A percentile compares a stretch with the other conserved stretches of the same genome.
Evolutionary conservation across 2,329 filamentous ascomycete genomes (phyloP).

Genomic region (Alternaria gansuensis): DNA sequence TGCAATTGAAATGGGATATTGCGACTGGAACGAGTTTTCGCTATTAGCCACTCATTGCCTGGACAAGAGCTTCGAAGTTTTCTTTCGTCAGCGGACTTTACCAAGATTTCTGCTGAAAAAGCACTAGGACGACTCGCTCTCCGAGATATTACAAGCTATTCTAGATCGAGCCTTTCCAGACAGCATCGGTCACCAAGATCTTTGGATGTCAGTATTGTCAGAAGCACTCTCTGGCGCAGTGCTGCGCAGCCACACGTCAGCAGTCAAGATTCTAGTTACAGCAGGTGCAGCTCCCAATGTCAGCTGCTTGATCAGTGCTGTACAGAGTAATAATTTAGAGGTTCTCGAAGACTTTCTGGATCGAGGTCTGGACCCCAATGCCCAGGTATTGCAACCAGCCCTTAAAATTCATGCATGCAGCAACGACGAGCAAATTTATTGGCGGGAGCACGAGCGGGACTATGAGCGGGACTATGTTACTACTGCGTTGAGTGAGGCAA

Average conservation of each 20-base stretch:
- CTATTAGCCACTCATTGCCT: neutral
- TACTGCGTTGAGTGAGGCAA: neutral
- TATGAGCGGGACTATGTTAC: too few relatives aligned
- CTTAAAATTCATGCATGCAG: too few relatives aligned
- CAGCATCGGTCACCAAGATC: accelerated
- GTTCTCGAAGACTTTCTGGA: neutral
- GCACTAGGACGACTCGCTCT: neutral
- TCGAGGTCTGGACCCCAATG: neutral
- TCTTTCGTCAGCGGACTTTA: neutral
- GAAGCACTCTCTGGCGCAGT: neutral
- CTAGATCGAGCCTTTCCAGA: neutral
- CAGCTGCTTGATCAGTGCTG: neutral
- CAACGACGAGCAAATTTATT: too few relatives aligned
- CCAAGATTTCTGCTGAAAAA: neutral
- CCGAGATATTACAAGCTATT: neutral
- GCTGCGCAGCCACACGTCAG: neutral
- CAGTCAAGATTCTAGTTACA: neutral
- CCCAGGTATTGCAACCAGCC: too few relatives aligned
- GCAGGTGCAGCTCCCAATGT: neutral
- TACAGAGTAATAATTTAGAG: neutral
- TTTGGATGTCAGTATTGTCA: neutral
- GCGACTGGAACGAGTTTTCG: neutral
- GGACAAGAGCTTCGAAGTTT: neutral
- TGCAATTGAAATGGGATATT: neutral
- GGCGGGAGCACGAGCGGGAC: too few relatives aligned